Conservation (phyloP, 257 asterid genomes). For the Fraxinus pennsylvanica region DNA sequence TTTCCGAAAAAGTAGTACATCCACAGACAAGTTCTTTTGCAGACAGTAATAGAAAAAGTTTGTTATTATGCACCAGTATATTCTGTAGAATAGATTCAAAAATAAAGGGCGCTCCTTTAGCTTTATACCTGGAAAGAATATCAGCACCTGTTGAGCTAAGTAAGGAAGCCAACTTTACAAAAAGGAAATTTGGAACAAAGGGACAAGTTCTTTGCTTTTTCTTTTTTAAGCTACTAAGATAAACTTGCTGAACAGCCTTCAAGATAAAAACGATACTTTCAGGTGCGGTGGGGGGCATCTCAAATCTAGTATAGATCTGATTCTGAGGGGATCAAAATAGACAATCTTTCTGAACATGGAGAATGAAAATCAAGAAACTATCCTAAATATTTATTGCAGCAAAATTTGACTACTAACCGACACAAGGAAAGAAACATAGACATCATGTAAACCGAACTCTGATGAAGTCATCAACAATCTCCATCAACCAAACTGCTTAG, state of each 20-base stretch:
- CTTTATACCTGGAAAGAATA: not conserved
- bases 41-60: too few relatives aligned
- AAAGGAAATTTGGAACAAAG: not conserved
- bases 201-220: not conserved
- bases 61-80: not conserved
- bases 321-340: not conserved
- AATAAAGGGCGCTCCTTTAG: not conserved
- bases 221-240: not conserved
- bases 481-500: not conserved
- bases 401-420: not conserved
- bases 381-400: not conserved
- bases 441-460: not conserved
- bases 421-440: not conserved
- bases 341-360: not conserved
- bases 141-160: not conserved
- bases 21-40: too few relatives aligned
- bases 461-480: not conserved
- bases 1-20: too few relatives aligned
- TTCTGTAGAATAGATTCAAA: conserved; percentile 3
- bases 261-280: not conserved
- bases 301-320: not conserved
- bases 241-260: not conserved
- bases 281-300: not conserved
- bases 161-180: conserved; percentile 7
- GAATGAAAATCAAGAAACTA: not conserved